Base-by-base conservation (phyloP, 768 basidiomycete genomes). In the Epithele typhae region DNA sequence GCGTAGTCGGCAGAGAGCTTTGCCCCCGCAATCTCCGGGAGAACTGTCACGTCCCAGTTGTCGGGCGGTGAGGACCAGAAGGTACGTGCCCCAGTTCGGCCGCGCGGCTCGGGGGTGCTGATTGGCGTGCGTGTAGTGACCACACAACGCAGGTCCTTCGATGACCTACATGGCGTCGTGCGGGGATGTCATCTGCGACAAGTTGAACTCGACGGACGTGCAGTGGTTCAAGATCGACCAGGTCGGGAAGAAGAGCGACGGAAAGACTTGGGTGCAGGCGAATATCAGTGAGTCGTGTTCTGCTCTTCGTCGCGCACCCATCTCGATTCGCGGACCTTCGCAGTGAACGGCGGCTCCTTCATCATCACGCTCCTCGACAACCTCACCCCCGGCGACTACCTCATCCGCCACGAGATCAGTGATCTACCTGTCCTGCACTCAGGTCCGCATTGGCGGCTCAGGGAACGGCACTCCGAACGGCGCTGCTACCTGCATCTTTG, bases 331-430 rank as follows among this genome's bases (percentile, higher is more conserved):
- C 39, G 11, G 25, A 4, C 4, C n/a, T 18, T 21, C 46, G 23
- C 45, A 60, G 60, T 51, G 47, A 47, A 55, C 30, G 59, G 62
- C 23, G 56, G 55, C n/a, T 53, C 64, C 18, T 56, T 54, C 55
- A 53, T 55, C 22, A 38, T 70, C 35, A 68, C 60, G 2, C 59
- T 73, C 27, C 69, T 68, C 6, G 32, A 48, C 17, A 75, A 73
- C 37, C 61, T 92, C 43, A 70, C 79, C 1, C 67, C 83, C 3
- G 88, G 88, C 2, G 78, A n/a, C 62, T 87, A 91, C 60, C n/a
- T n/a, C n/a, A 82, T 90, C 61, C 82, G 82, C 9, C 76, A 89
- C 12, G 88, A 90, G 57, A 72, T 81, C 37, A 87, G 88, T 91
- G 65, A 90, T 89, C 65, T 92, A 92, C 61, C 81, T 84, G 0